A percentile compares a stretch with the other conserved stretches of the same genome.
phyloP scores from a whole-genome alignment of 495 filamentous ascomycete genomes.

The Neurospora pannonica region DNA sequence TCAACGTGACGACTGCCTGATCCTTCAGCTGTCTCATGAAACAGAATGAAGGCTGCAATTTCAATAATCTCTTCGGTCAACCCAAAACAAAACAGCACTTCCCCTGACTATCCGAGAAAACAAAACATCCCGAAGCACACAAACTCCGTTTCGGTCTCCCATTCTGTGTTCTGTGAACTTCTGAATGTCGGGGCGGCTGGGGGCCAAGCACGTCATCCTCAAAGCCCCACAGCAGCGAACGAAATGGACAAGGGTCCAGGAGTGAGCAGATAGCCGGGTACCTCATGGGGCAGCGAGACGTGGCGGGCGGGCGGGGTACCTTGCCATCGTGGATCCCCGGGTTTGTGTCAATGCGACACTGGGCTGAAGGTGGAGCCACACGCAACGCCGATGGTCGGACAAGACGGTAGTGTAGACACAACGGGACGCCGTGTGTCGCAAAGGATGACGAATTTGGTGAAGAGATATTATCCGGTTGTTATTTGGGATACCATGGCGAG shows the following conservation, averaged over 20 bases:
- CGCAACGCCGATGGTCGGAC: background rate
- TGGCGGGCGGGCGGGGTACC: background rate
- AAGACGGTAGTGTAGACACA: background rate
- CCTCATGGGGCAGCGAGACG: background rate
- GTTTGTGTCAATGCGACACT: background rate
- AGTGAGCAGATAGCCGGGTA: background rate
- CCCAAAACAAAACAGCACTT: background rate
- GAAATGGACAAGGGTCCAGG: background rate
- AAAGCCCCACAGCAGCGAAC: conserved; percentile 3
- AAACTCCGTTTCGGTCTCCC: background rate
- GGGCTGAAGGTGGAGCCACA: background rate
- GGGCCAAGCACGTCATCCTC: conserved; percentile 16
- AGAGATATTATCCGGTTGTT: background rate
- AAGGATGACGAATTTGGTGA: background rate
- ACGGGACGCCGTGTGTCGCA: background rate
- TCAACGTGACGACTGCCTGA: background rate
- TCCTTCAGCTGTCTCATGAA: background rate
- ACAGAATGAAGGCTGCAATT: background rate
- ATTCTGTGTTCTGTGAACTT: background rate
- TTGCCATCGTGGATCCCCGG: background rate
- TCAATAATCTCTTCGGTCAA: background rate
- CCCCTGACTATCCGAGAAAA: background rate
- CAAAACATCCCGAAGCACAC: background rate
- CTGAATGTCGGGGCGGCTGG: background rate
- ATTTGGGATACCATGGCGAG: background rate